Conservation (phyloP, 164 flowering plant genomes). For the grape (Vitis vinifera) region ASM3070453v1 NC_081811.1:30924501-30925000, state of each 20-base stretch:
- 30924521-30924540: background rate
- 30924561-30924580: background rate
- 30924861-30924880: too few relatives aligned
- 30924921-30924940: too few relatives aligned
- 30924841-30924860: too few relatives aligned
- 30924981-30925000: too few relatives aligned
- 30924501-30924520: background rate
- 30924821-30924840: background rate
- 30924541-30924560: background rate
- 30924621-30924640: slow-evolving; percentile 13
- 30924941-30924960: too few relatives aligned
- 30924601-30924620: background rate
- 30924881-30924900: too few relatives aligned
- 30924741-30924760: background rate
- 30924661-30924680: slow-evolving; percentile 80
- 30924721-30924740: slow-evolving; percentile 4
- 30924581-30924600: background rate
- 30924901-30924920: background rate
- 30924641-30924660: slow-evolving; percentile 96
- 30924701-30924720: slow-evolving; percentile 96
- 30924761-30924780: background rate
- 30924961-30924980: too few relatives aligned
- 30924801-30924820: background rate
- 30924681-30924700: slow-evolving; percentile 75
- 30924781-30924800: background rate